Evolutionary conservation across 441 rosid genomes (phyloP), one percentile per base, ranked within the genome.

Genomic region (Syzygium syzygioides): DNA sequence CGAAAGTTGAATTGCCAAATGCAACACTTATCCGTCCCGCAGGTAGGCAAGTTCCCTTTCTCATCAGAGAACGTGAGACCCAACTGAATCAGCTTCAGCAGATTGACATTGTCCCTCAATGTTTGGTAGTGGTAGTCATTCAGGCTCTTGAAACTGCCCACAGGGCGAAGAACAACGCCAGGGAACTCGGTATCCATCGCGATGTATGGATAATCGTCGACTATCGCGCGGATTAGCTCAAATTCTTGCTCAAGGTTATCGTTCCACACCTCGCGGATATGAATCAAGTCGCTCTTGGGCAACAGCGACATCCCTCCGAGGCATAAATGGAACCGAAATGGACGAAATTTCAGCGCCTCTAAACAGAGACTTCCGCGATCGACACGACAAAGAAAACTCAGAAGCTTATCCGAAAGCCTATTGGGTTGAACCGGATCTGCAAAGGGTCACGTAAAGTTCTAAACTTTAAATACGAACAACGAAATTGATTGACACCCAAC

Each of bases 111-210:
- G 30, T 86, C 93, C 86, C 94, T 94, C 62, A 94, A 41, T 6
- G 96, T 94, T 66, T 90, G 95, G 94, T 93, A 95, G 79, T 95
- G 94, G 55, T 93, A 93, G 48, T 94, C 96, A 54, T 91, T 90
- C 85, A 93, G 91, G 32, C 92, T 94, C 92, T 92, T 94, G 92
- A 93, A 94, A 80, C 89, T 90, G 48, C 95, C 95, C 41, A 94
- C 94, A 0, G 97, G 95, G 11, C 95, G 86, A 4, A 93, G 89
- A 3, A 91, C 96, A 90, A 94, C 91, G 28, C 97, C 97, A 1
- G 96, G 97, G 85, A 95, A 94, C 92, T 95, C 95, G 1, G 96
- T 95, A 50, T 95, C 95, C 96, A 95, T 95, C 7, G 94, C 96
- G 14, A 94, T 87, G 89, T 91, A 95, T 20, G 95, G 96, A 90